Evolutionary conservation across 2,329 filamentous ascomycete genomes (phyloP), one percentile per base, ranked within the genome.

Genomic region (Hypoxylon sp.): DNA sequence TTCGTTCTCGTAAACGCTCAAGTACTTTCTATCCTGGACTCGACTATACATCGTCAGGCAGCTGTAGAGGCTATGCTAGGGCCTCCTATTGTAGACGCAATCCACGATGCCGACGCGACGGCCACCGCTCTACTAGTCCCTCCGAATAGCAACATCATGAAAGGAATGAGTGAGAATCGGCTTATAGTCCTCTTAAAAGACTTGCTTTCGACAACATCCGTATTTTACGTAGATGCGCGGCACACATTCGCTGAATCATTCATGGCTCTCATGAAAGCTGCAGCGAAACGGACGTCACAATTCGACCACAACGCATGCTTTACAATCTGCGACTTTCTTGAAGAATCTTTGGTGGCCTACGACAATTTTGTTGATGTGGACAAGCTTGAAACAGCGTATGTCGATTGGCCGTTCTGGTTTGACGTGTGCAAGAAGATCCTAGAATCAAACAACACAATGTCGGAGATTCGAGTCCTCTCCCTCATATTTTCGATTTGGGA

Each of bases 331-430:
- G 94, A 98, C 78, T 94, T 97, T 71, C 82, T 97, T 27, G 93
- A 97, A 76, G 94, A 97, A 79, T 86, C 91, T 1, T 82, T 97
- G 55, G 83, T 88, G 15, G 89, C 93, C 44, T 86, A 86, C 67
- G 82, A 86, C 62, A 78, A 81, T 6, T 82, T 81, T 53, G 84
- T 84, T 65, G 81, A 82, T 2, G 78, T 79, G n/a, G 78, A 80
- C n/a, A 77, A 58, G 15, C 58, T 70, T 3, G 71, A 60, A 8
- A 42, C 78, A 69, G 73, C 85, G 21, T 86, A 91, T 55, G 79
- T 94, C 44, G 89, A 95, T 78, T 97, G 93, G 91, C 79, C 86
- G 0, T 97, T 98, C 78, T 97, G 94, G 94, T 83, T 96, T 44
- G 87, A 90, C 0, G 93, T 95, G 4, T 94, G 89, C 79, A 89